phyloP scores from a whole-genome alignment of 2,329 filamentous ascomycete genomes.

The Alternaria sp. region DNA sequence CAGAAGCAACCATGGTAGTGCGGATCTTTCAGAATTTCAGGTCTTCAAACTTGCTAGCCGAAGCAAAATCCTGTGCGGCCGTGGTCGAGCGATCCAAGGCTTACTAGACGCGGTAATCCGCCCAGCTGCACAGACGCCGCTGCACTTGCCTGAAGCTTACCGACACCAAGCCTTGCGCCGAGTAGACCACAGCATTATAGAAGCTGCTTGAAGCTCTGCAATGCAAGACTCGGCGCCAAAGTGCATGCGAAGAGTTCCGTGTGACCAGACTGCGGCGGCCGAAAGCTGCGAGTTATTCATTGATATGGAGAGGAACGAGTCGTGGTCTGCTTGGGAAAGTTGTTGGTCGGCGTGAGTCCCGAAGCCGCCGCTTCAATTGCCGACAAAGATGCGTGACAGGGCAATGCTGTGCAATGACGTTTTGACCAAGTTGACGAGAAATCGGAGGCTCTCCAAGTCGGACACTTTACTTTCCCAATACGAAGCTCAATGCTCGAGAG shows the following conservation, averaged over 20 bases:
- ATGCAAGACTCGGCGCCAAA: not conserved
- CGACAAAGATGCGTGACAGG: not conserved
- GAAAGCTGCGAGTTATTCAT: not conserved
- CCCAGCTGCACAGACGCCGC: not conserved
- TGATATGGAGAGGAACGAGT: not conserved
- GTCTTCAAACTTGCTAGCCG: not conserved
- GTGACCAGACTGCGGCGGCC: not conserved
- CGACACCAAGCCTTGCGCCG: conserved; percentile 1
- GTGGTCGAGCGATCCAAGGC: not conserved
- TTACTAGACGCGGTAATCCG: not conserved
- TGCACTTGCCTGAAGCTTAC: not conserved
- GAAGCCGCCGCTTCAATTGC: conserved; percentile 1
- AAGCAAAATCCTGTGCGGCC: not conserved
- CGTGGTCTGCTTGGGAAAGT: not conserved
- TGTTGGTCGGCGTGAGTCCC: not conserved
- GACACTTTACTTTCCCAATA: not conserved
- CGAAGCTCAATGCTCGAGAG: not conserved
- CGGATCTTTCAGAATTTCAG: not conserved
- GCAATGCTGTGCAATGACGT: conserved; percentile 1
- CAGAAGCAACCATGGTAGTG: not conserved
- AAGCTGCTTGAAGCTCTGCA: not conserved
- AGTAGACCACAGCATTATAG: not conserved
- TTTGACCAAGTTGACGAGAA: not conserved
- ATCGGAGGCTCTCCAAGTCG: not conserved
- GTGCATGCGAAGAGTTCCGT: not conserved